Base-by-base conservation (phyloP, 2,329 filamentous ascomycete species). In the Chrysoporthe cubensis region DNA sequence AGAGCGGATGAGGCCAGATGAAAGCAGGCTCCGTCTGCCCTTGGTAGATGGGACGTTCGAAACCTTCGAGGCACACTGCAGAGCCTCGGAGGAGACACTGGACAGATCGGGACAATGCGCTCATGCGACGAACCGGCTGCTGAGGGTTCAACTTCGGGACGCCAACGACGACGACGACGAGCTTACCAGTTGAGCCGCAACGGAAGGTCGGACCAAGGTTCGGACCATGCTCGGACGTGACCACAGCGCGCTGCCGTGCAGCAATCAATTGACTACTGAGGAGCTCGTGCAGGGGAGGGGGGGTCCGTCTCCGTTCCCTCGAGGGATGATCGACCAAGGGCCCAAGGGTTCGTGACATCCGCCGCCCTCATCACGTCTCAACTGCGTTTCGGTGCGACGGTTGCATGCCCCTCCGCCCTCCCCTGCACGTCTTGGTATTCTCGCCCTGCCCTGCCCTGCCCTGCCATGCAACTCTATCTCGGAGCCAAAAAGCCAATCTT, bases 311-410 rank as follows among this genome's bases (percentile, higher is more conserved):
- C 32, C 48, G 9, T 21, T 11, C 9, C 32, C 48, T 11, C 21
- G 21, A 32, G 18, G 40, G 40, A 43, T 44, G 37, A 60, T 60
- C 50, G 40, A 37, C 37, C 18, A 43, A 34, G n/a, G 18, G 14
- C 8, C 57, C 67, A 59, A 60, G 70, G 67, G 56, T 50, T 57
- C 64, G 64, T 54, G 61, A 63, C 61, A 50, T 40, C 18, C 18
- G 32, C n/a, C 46, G 43, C 71, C 72, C 61, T 67, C 69, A 66
- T 64, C 50, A 63, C 66, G 73, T 74, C 71, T 74, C 73, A 74
- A 69, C 46, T 42, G 58, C 58, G 73, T 74, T 74, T 74, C 72
- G 71, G 66, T 57, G 57, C 34, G 44, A 68, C 72, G 72, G 72
- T 69, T 68, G 50, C 52, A 32, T 21, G 26, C 26, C 37, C 52